Conservation (phyloP, 495 filamentous ascomycete genomes). For the Oidiodendron maius region DNA sequence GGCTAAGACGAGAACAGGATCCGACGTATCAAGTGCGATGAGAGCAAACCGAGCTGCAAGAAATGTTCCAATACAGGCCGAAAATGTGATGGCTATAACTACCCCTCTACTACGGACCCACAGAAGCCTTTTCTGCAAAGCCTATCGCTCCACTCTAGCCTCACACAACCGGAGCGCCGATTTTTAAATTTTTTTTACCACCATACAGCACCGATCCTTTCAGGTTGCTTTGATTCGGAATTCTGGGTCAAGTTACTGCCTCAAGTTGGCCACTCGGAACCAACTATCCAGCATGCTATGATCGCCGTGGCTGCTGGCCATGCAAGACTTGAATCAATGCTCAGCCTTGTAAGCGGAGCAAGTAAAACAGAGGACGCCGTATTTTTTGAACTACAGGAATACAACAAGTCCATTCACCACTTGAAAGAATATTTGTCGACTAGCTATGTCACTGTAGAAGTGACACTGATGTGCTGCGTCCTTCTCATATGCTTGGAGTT, state of each 20-base stretch:
- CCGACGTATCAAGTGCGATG: background rate
- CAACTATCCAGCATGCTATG: background rate
- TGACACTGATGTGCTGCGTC: no score
- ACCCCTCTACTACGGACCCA: background rate
- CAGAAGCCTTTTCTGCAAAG: background rate
- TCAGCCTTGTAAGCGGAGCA: no score
- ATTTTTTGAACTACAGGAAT: no score
- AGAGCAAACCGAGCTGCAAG: background rate
- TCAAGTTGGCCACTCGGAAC: background rate
- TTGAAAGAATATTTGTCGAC: no score
- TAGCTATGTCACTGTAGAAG: no score
- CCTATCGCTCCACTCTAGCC: background rate
- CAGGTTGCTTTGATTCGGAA: background rate
- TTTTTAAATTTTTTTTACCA: background rate
- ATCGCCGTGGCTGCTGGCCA: background rate
- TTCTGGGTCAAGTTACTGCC: background rate
- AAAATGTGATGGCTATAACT: background rate
- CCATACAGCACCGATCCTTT: background rate
- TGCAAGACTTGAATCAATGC: no score
- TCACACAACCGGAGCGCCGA: background rate
- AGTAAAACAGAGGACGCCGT: no score
- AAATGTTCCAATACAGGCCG: background rate
- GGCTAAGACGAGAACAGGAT: no score
- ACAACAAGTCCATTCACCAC: no score
- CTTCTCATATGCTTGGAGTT: no score